Conservation (phyloP, 495 filamentous ascomycete species). For the Sabuloglossum arenarium region DNA sequence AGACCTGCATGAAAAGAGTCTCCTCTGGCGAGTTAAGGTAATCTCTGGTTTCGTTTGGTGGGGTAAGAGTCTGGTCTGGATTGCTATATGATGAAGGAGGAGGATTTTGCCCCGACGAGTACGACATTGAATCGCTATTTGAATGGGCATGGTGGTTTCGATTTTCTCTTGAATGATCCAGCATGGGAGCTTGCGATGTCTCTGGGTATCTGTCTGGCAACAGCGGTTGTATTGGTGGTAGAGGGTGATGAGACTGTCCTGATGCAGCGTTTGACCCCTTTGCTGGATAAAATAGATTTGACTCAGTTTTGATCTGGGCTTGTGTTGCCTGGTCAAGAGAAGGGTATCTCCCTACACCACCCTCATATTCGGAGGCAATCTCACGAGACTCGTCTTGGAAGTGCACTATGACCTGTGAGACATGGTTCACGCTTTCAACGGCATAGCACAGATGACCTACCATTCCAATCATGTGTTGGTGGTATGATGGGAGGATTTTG, state of each 20-base stretch:
- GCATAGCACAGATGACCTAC: conserved; percentile 17
- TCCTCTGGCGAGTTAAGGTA: conserved; percentile 56
- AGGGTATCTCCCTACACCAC: conserved; percentile 57
- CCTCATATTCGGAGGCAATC: conserved; percentile 83
- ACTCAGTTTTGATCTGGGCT: not conserved
- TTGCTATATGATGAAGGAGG: conserved; percentile 17
- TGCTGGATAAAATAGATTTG: not conserved
- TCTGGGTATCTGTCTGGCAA: conserved; percentile 18
- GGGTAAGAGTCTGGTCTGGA: conserved; percentile 25
- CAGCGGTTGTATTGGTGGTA: conserved; percentile 22
- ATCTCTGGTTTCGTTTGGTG: conserved; percentile 24
- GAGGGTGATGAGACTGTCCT: conserved; percentile 12
- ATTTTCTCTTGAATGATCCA: conserved; percentile 11
- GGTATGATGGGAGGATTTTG: conserved; percentile 44
- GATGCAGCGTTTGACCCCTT: not conserved
- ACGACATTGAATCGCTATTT: conserved; percentile 16
- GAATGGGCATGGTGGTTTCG: conserved; percentile 16
- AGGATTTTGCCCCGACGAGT: conserved; percentile 8
- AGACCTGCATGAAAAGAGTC: conserved; percentile 69
- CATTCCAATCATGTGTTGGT: conserved; percentile 42
- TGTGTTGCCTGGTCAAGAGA: not conserved
- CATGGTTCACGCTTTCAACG: conserved; percentile 1
- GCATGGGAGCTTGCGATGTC: conserved; percentile 11
- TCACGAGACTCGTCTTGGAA: conserved; percentile 81
- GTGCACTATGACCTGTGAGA: conserved; percentile 21